Base-by-base conservation (phyloP, 2,329 filamentous ascomycete species). In the Dendrostoma leiphaemia region DNA sequence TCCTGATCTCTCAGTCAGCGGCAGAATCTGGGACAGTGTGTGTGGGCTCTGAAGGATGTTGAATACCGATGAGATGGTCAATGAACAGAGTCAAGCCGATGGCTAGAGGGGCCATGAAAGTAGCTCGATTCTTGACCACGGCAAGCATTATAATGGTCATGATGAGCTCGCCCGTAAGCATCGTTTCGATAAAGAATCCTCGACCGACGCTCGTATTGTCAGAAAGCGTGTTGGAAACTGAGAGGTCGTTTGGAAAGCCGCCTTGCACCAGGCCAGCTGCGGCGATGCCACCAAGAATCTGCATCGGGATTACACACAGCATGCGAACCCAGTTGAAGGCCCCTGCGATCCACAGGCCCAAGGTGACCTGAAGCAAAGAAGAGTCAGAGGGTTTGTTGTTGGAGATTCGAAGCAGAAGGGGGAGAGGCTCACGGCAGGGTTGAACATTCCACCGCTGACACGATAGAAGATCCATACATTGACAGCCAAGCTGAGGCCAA, bases 41-140 rank as follows among this genome's bases (percentile, higher is more conserved):
- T n/a, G n/a, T n/a, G n/a, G n/a, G n/a, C 17, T 15, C 8, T 13
- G 9, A 15, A 35, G 4, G 32, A 40, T 19, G 17, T n/a, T n/a
- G n/a, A n/a, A n/a, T 40, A 40, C 37, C 37, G 12, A 40, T 35
- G 17, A 47, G 19, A 23, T 47, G 17, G n/a, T 29, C 12, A 24
- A 37, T 21, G 24, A 43, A 34, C 41, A n/a, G 29, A 29, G 12
- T 13, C 2, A 28, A 24, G 24, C 47, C 47, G 34, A 48, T 48
- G 45, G 24, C 23, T 19, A 48, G 26, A 12, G 45, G 45, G n/a
- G 28, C 45, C 24, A 48, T 28, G 29, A 75, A 85, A 0, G 82
- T 85, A 1, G 77, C 78, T 58, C 80, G 80, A 65, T 84, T 81
- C 64, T 85, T 84, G 56, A 83, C 80, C 6, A 76, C 77, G 1